Evolutionary conservation across 2,329 filamentous ascomycete genomes (phyloP), one percentile per base, ranked within the genome.

Genomic region (Trichophyton schoenleinii): DNA sequence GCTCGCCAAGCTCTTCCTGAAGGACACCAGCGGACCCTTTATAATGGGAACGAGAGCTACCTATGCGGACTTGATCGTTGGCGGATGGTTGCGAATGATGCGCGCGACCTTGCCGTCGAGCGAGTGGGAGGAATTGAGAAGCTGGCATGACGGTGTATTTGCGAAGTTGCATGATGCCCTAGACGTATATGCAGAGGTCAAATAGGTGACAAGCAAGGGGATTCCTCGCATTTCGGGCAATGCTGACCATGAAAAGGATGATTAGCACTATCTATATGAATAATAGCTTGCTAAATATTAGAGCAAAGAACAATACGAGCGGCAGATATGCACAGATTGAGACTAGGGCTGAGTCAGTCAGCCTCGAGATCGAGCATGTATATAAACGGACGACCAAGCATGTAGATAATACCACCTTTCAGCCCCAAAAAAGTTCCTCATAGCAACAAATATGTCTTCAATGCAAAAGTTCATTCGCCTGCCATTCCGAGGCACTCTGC

Each of bases 21-120:
- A 57, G 48, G 73, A 80, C 57, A 53, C 65, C 0, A 70, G 63
- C 11, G 80, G 81, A 5, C 78, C 80, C 0, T 84, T 80, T 57
- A 25, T 84, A 0, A 70, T 81, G 1, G 81, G 80, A 0, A 57
- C 64, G 0, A 67, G 65, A 67, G 73, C 75, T 0, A 78, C 67
- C 52, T 83, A 84, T 72, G 81, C 80, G 1, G 83, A 85, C 66
- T 66, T 83, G 0, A 81, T 84, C 38, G 76, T 85, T 0, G 82
- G 81, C 1, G 80, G 71, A 0, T 85, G 82, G 82, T 61, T 84
- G 68, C 72, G 74, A 4, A 80, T 82, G 77, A 59, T 59, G 34
- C 58, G 49, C 41, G 41, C 18, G 57, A 61, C 59, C 22, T 55
- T 59, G 48, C 20, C 20, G 38, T 59, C 28, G 52, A 52, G 20